Evolutionary conservation across 148 eudicot genomes (phyloP).

Genomic region (Rheum nobile): DNA sequence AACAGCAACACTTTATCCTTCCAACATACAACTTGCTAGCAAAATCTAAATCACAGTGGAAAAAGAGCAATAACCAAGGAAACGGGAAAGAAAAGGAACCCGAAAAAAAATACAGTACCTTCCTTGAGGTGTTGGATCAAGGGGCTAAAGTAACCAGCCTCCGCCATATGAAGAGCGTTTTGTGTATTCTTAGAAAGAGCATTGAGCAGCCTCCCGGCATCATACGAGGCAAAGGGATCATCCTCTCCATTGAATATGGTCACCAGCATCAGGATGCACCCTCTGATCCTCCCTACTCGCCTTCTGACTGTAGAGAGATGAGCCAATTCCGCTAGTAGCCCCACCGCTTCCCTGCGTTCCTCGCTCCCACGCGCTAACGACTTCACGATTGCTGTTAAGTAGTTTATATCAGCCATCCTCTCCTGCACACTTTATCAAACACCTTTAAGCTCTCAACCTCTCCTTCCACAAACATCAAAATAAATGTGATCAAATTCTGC

Average conservation of each 20-base stretch:
- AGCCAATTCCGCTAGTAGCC: slow-evolving; percentile 46
- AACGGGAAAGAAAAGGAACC: not conserved
- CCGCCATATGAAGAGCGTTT: slow-evolving; percentile 95
- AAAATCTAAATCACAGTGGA: not conserved
- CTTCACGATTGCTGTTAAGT: slow-evolving; percentile 51
- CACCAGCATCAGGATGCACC: slow-evolving; percentile 78
- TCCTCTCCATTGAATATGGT: slow-evolving; percentile 65
- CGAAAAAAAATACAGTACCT: slow-evolving; percentile 44
- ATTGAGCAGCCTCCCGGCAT: slow-evolving; percentile 52
- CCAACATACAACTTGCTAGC: not conserved
- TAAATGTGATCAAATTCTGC: too few species aligned
- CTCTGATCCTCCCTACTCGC: slow-evolving; percentile 73
- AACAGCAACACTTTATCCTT: not conserved
- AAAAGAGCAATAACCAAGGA: not conserved
- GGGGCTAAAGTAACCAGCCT: slow-evolving; percentile 86
- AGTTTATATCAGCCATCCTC: slow-evolving; percentile 52
- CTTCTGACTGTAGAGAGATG: slow-evolving; percentile 43
- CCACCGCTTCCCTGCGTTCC: slow-evolving; percentile 74
- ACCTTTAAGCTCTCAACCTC: not conserved
- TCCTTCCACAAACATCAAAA: not conserved
- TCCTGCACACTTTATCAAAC: slow-evolving; percentile 42
- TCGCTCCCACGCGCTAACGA: slow-evolving; percentile 53
- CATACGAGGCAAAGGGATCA: slow-evolving; percentile 35
- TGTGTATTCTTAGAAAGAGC: slow-evolving; percentile 65
- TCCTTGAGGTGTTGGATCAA: slow-evolving; percentile 58